Evolutionary conservation across 2,329 filamentous ascomycete genomes (phyloP).

Genomic region (Bipolaris oryzae): DNA sequence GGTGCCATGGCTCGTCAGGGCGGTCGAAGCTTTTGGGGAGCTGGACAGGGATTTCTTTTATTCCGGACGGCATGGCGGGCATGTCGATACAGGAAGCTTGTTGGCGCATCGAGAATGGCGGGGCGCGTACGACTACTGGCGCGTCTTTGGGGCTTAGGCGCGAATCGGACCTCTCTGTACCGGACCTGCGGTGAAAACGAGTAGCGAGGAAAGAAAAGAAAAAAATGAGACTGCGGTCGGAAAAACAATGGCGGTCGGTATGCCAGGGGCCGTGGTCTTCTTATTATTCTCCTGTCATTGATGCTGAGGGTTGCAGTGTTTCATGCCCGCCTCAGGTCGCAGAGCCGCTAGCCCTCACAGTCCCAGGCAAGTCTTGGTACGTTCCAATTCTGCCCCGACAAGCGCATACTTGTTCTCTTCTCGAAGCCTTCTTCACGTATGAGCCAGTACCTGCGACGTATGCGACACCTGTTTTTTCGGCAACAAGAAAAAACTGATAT

Average conservation of each 20-base stretch:
- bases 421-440: background rate
- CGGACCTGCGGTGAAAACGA: slow-evolving; percentile 6
- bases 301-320: slow-evolving; percentile 41
- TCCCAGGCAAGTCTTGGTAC: slow-evolving; percentile 11
- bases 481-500: background rate
- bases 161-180: slow-evolving; percentile 3
- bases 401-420: background rate
- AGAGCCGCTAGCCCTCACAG: slow-evolving; percentile 12
- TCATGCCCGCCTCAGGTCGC: slow-evolving; percentile 38
- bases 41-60: slow-evolving; percentile 38
- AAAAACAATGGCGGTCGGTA: slow-evolving; percentile 5
- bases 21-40: slow-evolving; percentile 36
- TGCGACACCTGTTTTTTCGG: background rate
- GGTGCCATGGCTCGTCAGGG: slow-evolving; percentile 46
- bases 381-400: background rate
- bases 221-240: slow-evolving; percentile 6
- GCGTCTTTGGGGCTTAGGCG: slow-evolving; percentile 24
- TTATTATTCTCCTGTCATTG: slow-evolving; percentile 35
- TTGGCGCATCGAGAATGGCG: slow-evolving; percentile 23
- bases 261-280: slow-evolving; percentile 33
- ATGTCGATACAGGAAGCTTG: slow-evolving; percentile 32
- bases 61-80: slow-evolving; percentile 33
- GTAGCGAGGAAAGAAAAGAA: slow-evolving; percentile 23
- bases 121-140: slow-evolving; percentile 21
- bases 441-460: background rate